Evolutionary conservation across 768 basidiomycete species (phyloP), one percentile per base, ranked within the genome.

Genomic region (Hericium coralloides): DNA sequence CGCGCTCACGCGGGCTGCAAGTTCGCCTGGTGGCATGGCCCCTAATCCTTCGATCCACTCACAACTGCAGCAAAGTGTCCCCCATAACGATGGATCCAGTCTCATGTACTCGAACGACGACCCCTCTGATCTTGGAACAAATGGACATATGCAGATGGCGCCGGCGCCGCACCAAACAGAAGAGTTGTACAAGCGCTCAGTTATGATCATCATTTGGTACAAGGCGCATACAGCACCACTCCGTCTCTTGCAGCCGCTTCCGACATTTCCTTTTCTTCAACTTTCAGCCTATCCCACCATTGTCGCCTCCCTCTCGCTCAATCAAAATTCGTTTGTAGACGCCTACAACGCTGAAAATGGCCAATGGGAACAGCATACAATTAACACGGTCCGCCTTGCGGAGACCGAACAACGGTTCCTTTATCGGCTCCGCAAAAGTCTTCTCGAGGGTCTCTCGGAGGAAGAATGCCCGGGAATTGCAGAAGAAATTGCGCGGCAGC

Each of bases 201-300:
- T 85, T 9, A 85, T 82, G 1, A 75, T 87, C 58, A 76, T 87
- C 53, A 79, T 85, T 58, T 87, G 85, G 85, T 84, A 85, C 71
- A 81, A 83, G 72, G 81, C 83, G 59, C 60, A 62, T 54, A 66
- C 58, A 4, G 60, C 55, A 50, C 62, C 64, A 43, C 53, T 65
- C 47, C 62, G 65, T 20, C 53, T 63, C 43, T 55, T 63, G 50
- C 49, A 65, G 26, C 53, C 66, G 53, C 47, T 86, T 49, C 72
- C 80, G 0, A 83, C 83, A 0, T 88, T 87, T 59, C 86, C 86
- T 0, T 76, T 80, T 41, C 84, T 87, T 66, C 80, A 80, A 50
- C 73, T 88, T 8, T 75, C 79, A 4, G 73, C 76, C 23, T 74
- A 84, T 59, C 67, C 74, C 8, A 69, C 77, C 8, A 72, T 88